Percentiles rank a stretch among this genome's conserved stretches.
phyloP scores from a whole-genome alignment of 2,329 filamentous ascomycete species.

The Fonsecaea multimorphosa region DNA sequence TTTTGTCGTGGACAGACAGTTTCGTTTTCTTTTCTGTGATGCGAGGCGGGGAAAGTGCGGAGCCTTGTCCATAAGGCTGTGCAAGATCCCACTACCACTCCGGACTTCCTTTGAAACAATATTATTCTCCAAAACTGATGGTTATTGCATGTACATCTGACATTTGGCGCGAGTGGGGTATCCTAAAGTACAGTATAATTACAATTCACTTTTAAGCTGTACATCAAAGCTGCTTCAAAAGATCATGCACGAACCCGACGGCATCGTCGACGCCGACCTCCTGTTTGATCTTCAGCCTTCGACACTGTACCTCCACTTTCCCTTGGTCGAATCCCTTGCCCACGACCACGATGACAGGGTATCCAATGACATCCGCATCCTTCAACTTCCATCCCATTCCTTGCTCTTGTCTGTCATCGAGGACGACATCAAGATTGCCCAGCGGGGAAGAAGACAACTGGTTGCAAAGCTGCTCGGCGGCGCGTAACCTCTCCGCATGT shows the following conservation, averaged over 20 bases:
- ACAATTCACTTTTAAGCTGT: background rate
- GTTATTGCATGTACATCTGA: background rate
- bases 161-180: conserved; percentile 24
- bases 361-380: conserved; percentile 88
- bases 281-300: conserved; percentile 67
- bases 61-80: conserved; percentile 27
- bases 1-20: background rate
- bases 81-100: background rate
- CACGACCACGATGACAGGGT: conserved; percentile 80
- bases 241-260: conserved; percentile 52
- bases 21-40: background rate
- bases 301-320: conserved; percentile 78
- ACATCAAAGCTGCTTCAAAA: conserved; percentile 60
- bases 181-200: conserved; percentile 20
- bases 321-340: conserved; percentile 71
- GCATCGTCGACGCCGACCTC: conserved; percentile 62
- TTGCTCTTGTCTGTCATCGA: conserved; percentile 73
- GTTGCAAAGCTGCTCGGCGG: conserved; percentile 69
- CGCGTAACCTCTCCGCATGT: conserved; percentile 46
- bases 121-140: background rate
- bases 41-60: background rate
- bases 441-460: conserved; percentile 48
- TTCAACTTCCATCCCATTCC: conserved; percentile 82
- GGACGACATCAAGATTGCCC: conserved; percentile 64
- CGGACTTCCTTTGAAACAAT: conserved; percentile 3